Evolutionary conservation across 306 rosid species (phyloP).

Genomic region (Cicer judaicum): DNA sequence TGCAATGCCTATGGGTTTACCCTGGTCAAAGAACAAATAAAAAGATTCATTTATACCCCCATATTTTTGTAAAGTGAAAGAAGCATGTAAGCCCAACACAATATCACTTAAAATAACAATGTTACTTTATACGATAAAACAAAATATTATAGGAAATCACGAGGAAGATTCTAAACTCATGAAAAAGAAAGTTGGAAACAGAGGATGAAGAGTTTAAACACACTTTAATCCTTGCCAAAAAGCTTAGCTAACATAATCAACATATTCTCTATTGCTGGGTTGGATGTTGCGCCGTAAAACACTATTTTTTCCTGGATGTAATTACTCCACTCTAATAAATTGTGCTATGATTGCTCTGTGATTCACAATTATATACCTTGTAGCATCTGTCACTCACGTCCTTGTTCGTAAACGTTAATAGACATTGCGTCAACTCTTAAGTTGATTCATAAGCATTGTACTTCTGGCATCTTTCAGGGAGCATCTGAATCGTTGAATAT

Average conservation of each 20-base stretch:
- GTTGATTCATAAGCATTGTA: slow-evolving; percentile 28
- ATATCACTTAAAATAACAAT: neutral
- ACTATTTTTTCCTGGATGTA: slow-evolving; percentile 6
- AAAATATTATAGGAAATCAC: slow-evolving; percentile 11
- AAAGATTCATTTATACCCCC: neutral
- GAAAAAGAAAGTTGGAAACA: slow-evolving; percentile 3
- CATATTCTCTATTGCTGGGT: slow-evolving; percentile 19
- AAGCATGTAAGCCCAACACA: neutral
- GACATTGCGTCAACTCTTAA: neutral
- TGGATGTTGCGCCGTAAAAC: slow-evolving; percentile 17
- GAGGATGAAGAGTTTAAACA: neutral
- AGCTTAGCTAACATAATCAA: neutral
- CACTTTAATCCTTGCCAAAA: neutral
- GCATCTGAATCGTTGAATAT: slow-evolving; percentile 79
- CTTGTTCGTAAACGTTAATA: neutral
- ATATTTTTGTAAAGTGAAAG: neutral
- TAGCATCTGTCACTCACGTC: slow-evolving; percentile 7
- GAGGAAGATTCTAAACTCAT: slow-evolving; percentile 1
- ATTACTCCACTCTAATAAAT: slow-evolving; percentile 11
- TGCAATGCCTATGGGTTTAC: neutral
- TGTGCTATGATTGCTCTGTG: slow-evolving; percentile 35
- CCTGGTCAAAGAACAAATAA: slow-evolving; percentile 1
- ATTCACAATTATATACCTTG: slow-evolving; percentile 9
- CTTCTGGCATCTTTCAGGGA: slow-evolving; percentile 66
- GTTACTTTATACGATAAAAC: neutral